A percentile compares a stretch with the other conserved stretches of the same genome.
phyloP scores from a whole-genome alignment of 164 flowering plant genomes.

The Umbilicus rupestris region DNA sequence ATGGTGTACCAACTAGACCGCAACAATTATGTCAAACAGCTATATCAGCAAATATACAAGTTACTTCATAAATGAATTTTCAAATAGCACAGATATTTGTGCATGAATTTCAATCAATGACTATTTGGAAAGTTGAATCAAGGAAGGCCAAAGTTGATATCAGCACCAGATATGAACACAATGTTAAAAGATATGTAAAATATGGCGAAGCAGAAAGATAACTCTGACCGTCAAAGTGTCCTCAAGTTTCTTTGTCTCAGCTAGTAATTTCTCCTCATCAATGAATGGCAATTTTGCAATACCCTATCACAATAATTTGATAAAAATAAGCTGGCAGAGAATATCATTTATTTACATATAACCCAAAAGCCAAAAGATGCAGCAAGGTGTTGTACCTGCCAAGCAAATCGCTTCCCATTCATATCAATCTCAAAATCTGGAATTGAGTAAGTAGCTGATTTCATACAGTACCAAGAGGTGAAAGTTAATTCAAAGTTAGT shows the following conservation, averaged over 20 bases:
- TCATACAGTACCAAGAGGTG: conserved; percentile 6
- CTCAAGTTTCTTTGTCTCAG: conserved; percentile 79
- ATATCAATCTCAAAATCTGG: conserved; percentile 94
- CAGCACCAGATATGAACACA: neutral
- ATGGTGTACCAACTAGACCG: neutral
- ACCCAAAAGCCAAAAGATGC: neutral
- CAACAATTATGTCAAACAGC: neutral
- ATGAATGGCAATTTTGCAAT: conserved; percentile 93
- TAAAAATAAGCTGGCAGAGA: conserved; percentile 8
- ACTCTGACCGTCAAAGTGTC: conserved; percentile 59
- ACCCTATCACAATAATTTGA: conserved; percentile 40
- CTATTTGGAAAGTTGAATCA: neutral
- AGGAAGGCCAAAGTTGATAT: neutral
- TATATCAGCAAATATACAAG: neutral
- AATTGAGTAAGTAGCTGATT: conserved; percentile 10
- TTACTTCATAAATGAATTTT: neutral
- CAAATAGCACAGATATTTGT: neutral
- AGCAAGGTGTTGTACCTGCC: conserved; percentile 60
- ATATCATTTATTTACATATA: conserved; percentile 6
- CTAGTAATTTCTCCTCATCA: conserved; percentile 67
- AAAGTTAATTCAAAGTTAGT: neutral
- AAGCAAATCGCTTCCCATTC: conserved; percentile 95
- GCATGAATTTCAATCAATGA: neutral
- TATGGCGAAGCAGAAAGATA: neutral
- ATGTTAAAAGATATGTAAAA: neutral